A percentile compares a stretch with the other conserved stretches of the same genome.
Evolutionary conservation across 345 rosid genomes (phyloP).

Genomic region (Alliaria petiolata): DNA sequence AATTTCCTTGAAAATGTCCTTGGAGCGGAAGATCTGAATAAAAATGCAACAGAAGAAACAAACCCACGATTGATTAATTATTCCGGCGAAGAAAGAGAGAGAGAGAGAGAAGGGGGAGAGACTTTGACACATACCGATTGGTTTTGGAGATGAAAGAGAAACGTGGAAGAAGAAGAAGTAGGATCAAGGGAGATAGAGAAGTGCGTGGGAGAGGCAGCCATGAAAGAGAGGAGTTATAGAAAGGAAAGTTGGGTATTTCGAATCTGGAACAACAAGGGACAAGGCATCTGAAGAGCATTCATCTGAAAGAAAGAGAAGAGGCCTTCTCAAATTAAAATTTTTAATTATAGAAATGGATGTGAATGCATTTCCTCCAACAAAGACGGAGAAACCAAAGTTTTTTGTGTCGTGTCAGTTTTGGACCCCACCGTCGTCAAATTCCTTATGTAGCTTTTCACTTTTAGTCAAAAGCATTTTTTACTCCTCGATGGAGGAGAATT

Average conservation of each 20-base stretch:
- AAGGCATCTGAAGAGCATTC: conserved; percentile 24
- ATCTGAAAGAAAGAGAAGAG: not conserved
- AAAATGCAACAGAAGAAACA: conserved; percentile 2
- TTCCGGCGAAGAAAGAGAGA: not conserved
- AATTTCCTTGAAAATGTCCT: not conserved
- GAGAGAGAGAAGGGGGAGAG: not conserved
- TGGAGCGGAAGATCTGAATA: conserved; percentile 20
- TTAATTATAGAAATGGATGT: conserved; percentile 21
- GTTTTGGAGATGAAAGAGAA: conserved; percentile 12
- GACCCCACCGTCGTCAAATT: conserved; percentile 15
- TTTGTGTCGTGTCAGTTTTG: conserved; percentile 27
- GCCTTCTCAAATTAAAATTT: not conserved
- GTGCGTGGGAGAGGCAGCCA: conserved; percentile 23
- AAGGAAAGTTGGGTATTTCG: conserved; percentile 26
- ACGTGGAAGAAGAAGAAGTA: conserved; percentile 16
- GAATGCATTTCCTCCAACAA: conserved; percentile 46
- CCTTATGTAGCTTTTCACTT: conserved; percentile 1
- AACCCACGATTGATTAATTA: not conserved
- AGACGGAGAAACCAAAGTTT: conserved; percentile 59
- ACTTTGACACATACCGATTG: conserved; percentile 18
- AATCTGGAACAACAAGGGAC: conserved; percentile 14
- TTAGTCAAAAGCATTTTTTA: not conserved
- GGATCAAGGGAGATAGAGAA: conserved; percentile 17
- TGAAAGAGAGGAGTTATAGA: conserved; percentile 8
- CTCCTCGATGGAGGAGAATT: too few species aligned